phyloP scores from a whole-genome alignment of 805 yeast genomes.

The Lipomyces spencermartinsiae region DNA sequence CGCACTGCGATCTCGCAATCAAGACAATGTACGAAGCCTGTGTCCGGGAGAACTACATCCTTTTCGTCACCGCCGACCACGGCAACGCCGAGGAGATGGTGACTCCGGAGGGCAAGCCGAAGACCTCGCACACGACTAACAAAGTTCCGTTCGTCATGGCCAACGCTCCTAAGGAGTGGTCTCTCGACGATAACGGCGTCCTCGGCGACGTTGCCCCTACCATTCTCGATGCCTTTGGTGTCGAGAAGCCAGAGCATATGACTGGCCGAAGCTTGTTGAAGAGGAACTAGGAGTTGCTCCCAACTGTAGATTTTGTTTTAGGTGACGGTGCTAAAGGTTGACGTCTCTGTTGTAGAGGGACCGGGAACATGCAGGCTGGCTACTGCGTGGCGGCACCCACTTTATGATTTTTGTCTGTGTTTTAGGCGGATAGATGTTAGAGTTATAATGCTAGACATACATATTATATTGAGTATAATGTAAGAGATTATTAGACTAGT shows the following conservation, averaged over 20 bases:
- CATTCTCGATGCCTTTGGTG: conserved; percentile 37
- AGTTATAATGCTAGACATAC: neutral
- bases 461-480: neutral
- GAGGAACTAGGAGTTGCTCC: conserved; percentile 6
- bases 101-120: conserved; percentile 38
- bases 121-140: conserved; percentile 40
- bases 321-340: neutral
- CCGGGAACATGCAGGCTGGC: conserved; percentile 1
- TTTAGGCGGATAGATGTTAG: neutral
- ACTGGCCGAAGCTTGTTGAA: conserved; percentile 35
- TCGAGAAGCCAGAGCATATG: conserved; percentile 39
- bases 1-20: conserved; percentile 40
- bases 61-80: conserved; percentile 40
- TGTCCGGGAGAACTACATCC: conserved; percentile 30
- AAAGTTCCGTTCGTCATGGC: conserved; percentile 41
- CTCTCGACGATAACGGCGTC: conserved; percentile 37
- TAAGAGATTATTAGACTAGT: neutral
- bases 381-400: neutral
- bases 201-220: conserved; percentile 41
- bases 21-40: conserved; percentile 36
- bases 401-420: neutral
- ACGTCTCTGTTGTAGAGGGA: neutral
- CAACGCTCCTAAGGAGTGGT: conserved; percentile 37
- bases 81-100: conserved; percentile 42
- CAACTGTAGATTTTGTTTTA: neutral